Conservation (phyloP, 257 asterid species). For the Craterostigma plantagineum region DNA sequence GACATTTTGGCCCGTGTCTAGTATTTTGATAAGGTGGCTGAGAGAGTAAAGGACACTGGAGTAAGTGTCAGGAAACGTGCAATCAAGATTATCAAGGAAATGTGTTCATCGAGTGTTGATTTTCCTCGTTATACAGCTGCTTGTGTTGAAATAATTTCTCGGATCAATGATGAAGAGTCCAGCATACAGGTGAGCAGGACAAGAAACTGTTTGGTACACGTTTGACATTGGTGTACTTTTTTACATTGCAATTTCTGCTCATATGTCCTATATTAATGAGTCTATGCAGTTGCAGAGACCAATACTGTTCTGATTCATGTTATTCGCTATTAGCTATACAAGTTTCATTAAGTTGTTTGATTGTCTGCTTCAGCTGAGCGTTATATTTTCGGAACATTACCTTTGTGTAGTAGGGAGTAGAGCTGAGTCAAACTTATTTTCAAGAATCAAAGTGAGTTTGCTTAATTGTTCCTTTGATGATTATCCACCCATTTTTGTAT, state of each 20-base stretch:
- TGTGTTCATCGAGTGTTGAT: slow-evolving; percentile 66
- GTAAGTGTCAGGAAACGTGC: slow-evolving; percentile 98
- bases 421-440: too few relatives aligned
- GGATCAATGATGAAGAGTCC: slow-evolving; percentile 89
- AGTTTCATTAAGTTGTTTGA: too few relatives aligned
- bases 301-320: too few relatives aligned
- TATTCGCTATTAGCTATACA: too few relatives aligned
- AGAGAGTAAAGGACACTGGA: slow-evolving; percentile 94
- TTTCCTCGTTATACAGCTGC: slow-evolving; percentile 62
- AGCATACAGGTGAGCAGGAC: slow-evolving; percentile 67
- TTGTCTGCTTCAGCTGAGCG: too few relatives aligned
- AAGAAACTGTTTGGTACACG: background rate
- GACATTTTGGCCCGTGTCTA: slow-evolving; percentile 16
- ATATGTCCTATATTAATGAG: background rate
- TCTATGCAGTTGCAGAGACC: too few relatives aligned
- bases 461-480: too few relatives aligned
- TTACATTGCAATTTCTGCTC: background rate
- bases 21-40: slow-evolving; percentile 98
- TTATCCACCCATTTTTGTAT: too few relatives aligned
- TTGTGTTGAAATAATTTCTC: slow-evolving; percentile 78
- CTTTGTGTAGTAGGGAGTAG: too few relatives aligned
- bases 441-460: too few relatives aligned
- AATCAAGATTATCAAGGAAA: slow-evolving; percentile 80
- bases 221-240: background rate
- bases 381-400: too few relatives aligned